A percentile compares a stretch with the other conserved stretches of the same genome.
phyloP scores from a whole-genome alignment of 257 asterid genomes.

The Rauvolfia tetraphylla region DNA sequence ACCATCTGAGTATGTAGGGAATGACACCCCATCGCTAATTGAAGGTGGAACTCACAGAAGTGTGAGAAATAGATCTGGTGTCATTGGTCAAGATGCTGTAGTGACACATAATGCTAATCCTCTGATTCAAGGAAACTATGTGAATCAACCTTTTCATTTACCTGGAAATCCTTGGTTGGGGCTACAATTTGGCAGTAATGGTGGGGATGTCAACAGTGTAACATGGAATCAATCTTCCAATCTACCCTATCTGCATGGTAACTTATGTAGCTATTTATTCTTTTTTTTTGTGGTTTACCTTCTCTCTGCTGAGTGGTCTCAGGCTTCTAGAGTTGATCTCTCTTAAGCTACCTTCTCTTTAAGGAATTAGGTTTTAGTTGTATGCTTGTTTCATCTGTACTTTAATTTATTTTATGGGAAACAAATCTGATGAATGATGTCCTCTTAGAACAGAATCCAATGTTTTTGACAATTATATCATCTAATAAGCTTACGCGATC shows the following conservation, averaged over 20 bases:
- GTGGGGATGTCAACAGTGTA: constrained; percentile 44
- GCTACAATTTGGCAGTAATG: constrained; percentile 41
- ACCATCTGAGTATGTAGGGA: constrained; percentile 33
- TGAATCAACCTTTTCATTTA: constrained; percentile 46
- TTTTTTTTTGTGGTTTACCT: background rate
- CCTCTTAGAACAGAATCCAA: background rate
- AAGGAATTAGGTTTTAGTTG: background rate
- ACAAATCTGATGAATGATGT: background rate
- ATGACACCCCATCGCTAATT: constrained; percentile 25
- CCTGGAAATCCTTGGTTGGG: constrained; percentile 69
- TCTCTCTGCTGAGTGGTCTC: constrained; percentile 5
- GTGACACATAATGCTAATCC: constrained; percentile 37
- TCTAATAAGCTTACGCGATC: constrained; percentile 1
- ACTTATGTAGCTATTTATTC: constrained; percentile 6
- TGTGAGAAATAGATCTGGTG: constrained; percentile 41
- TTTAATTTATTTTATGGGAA: background rate
- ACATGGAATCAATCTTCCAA: constrained; percentile 62
- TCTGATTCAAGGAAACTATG: constrained; percentile 55
- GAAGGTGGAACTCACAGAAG: constrained; percentile 39
- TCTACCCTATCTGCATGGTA: constrained; percentile 49
- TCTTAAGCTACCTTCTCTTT: background rate
- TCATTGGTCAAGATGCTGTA: constrained; percentile 41
- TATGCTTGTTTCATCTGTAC: background rate
- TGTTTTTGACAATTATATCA: background rate
- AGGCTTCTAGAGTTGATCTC: background rate